Evolutionary conservation across 768 basidiomycete species (phyloP).

Genomic region (Kwoniella europaea): DNA sequence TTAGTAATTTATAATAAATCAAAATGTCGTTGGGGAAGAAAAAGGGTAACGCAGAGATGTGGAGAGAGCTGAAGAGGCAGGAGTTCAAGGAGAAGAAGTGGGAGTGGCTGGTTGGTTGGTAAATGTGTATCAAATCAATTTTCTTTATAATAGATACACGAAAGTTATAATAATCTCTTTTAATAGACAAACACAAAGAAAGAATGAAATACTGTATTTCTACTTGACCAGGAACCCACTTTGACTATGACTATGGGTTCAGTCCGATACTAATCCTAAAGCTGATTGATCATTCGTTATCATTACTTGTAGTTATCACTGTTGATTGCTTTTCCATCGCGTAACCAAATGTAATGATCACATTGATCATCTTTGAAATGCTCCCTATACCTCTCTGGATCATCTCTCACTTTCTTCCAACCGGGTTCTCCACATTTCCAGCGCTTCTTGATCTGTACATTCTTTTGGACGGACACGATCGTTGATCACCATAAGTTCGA

Average conservation of each 20-base stretch:
- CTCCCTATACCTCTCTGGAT: not conserved
- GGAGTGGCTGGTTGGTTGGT: no score
- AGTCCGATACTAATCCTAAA: no score
- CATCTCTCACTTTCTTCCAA: not conserved
- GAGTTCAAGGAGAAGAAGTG: not conserved
- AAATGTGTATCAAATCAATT: not conserved
- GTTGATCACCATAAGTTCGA: not conserved
- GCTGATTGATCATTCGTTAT: no score
- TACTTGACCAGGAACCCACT: not conserved
- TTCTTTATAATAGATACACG: not conserved
- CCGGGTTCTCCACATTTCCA: not conserved
- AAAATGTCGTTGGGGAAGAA: not conserved
- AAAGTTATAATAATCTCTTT: not conserved
- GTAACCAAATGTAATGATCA: not conserved
- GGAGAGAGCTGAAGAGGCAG: not conserved
- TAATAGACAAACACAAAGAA: not conserved
- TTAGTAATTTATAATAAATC: not conserved
- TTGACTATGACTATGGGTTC: no score
- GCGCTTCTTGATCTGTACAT: not conserved
- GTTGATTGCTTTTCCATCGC: not conserved
- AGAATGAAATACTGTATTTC: conserved; percentile 1
- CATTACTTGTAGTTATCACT: no score
- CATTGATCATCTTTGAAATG: not conserved
- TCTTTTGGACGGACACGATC: not conserved
- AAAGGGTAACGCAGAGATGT: no score